Base-by-base conservation (phyloP, 345 rosid species). In the Kernera saxatilis region DNA sequence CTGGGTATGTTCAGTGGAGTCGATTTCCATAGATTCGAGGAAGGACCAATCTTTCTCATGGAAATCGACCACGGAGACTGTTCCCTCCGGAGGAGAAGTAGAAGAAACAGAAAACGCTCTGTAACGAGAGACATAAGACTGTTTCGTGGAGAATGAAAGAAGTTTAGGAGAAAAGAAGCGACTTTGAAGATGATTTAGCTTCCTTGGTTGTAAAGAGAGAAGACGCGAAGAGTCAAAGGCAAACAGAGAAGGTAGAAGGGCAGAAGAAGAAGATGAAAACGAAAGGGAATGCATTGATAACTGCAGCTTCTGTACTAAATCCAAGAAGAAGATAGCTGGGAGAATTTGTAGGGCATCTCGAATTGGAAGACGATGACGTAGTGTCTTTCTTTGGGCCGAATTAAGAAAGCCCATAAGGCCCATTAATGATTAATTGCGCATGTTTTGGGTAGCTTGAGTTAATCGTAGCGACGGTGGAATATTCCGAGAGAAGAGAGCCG, bases 31-130 rank as follows among this genome's bases (percentile, higher is more conserved):
- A 2, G 81, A 74, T 77, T 90, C 95, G 22, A 92, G 91, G 85
- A 89, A 88, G 3, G 98, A 92, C 92, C 94, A 92, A 75, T 92
- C 96, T 79, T 92, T 88, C 76, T 91, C 96, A 45, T 63, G 6
- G 36, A 89, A 81, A 63, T 91, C 98, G 33, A 83, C 64, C 1
- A 68, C 81, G 1, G 80, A 64, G 37, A 70, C 64, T 64, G 72
- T 64, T 67, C 80, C 97, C 14, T 86, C 80, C 5, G 89, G 80
- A 23, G 87, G 80, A 33, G 76, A 67, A 2, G 79, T 39, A 14
- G 82, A 74, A 39, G 69, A 63, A 37, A 71, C 60, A 18, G 52
- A 58, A 2, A 59, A 29, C 4, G 22, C 63, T 59, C 21, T 83
- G 48, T 44, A 32, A 37, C 55, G 63, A 3, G 76, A 69, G 36